phyloP scores from a whole-genome alignment of 495 filamentous ascomycete genomes.

The Penicillium pulvis region DNA sequence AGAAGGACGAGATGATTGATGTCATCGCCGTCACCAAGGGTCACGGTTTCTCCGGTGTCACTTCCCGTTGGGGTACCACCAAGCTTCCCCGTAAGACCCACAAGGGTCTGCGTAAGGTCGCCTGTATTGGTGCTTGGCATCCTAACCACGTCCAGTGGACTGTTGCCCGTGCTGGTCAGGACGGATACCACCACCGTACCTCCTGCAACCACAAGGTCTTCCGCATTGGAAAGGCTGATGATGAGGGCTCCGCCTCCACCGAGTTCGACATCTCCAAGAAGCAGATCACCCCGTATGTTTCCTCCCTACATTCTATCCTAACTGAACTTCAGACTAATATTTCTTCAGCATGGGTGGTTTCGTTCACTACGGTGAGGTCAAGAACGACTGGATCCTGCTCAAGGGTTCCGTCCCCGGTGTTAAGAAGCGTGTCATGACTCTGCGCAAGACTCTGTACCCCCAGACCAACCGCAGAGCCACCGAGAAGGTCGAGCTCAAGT shows the following conservation, averaged over 20 bases:
- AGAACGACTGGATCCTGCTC: constrained; percentile 98
- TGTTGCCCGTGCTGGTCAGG: constrained; percentile 99
- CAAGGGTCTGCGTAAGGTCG: constrained; percentile 99
- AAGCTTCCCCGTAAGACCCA: constrained; percentile 99
- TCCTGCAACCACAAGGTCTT: constrained; percentile 99
- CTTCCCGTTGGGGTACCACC: constrained; percentile 98
- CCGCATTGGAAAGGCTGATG: constrained; percentile 89
- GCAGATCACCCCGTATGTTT: constrained; percentile 95
- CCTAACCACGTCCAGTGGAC: constrained; percentile 99
- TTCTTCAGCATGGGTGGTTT: constrained; percentile 87
- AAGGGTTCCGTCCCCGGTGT: constrained; percentile 98
- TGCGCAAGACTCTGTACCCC: constrained; percentile 98
- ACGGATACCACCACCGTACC: constrained; percentile 99
- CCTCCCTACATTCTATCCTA: not conserved
- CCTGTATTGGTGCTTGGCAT: constrained; percentile 99
- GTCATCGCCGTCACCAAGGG: constrained; percentile 99
- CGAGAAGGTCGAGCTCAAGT: constrained; percentile 99
- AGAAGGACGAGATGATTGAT: constrained; percentile 99
- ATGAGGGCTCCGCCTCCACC: constrained; percentile 89
- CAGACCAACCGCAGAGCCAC: constrained; percentile 93
- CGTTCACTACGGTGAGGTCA: constrained; percentile 98
- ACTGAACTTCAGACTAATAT: constrained; percentile 32
- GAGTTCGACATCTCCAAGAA: constrained; percentile 99
- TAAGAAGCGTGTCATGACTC: constrained; percentile 99
- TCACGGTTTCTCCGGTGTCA: constrained; percentile 98